Base-by-base conservation (phyloP, 2,329 filamentous ascomycete genomes). In the Monosporascus ibericus region DNA sequence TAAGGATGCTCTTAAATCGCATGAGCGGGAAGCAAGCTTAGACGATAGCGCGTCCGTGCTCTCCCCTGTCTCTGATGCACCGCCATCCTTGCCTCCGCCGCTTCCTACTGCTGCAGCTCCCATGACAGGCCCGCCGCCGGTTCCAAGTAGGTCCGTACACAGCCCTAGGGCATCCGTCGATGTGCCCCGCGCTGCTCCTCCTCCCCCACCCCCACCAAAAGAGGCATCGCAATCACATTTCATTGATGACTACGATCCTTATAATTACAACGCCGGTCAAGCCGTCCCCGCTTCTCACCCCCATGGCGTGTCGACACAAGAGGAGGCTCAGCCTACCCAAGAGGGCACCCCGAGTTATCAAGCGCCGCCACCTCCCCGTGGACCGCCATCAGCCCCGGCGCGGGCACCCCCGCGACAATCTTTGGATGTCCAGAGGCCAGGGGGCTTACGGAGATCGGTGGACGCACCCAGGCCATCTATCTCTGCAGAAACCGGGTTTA, bases 1-100 rank as follows among this genome's bases (percentile, higher is more conserved):
- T 70, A 96, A 95, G 70, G 92, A 96, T 72, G 92, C 92, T 1
- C 71, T 97, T 55, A 95, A 92, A 68, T 75, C 89, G 8, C 90
- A 95, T 68, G 82, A 80, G 7, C 82, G 87, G 50, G 89, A 92
- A 46, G 82, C 86, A 6, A 95, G 88, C 65, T 66, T 88, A 50
- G 90, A 95, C 56, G 85, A 87, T 52, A 83, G 78, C 39, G 81
- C 76, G 40, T 80, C 80, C 3, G 72, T 84, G n/a, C 76, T 78
- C 54, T 85, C 82, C 6, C 82, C 81, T 3, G 61, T 65, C 1
- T 61, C 68, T 5, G 77, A 77, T 44, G 69, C 66, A 44, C 72
- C 78, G 7, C 72, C 76, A 7, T 69, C 66, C 18, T 54, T 73
- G 24, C 76, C 78, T 40, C 85, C 85, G 46, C 85, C 84, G 1